Percentiles rank a stretch among this genome's conserved stretches.
These are phyloP conservation scores for Tuber aestivum DNA, from an alignment of 495 filamentous ascomycete species.

Conservation along the genomic window DNA sequence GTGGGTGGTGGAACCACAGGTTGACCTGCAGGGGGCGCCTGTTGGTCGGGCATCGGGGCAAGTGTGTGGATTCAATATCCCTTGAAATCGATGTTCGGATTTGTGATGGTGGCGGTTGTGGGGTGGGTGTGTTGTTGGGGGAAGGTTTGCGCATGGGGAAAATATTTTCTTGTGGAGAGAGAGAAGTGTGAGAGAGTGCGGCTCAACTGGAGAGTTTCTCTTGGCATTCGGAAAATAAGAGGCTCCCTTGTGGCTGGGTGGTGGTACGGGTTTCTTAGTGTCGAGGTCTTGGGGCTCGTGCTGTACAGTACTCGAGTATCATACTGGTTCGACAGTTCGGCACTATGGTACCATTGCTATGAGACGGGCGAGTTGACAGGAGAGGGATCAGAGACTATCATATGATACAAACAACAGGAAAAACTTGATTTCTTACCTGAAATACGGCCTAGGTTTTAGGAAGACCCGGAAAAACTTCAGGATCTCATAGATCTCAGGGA, in stretches of 20 bases:
- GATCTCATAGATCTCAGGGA: neutral
- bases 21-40: neutral
- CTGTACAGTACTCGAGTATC: too few relatives aligned
- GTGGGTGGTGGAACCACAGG: neutral
- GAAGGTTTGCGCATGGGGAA: neutral
- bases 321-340: too few relatives aligned
- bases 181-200: neutral
- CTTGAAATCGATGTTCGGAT: neutral
- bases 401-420: neutral
- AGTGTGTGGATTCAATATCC: neutral
- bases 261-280: neutral
- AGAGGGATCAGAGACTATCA: neutral
- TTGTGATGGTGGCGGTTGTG: neutral
- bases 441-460: neutral
- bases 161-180: slow-evolving; percentile 1
- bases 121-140: neutral
- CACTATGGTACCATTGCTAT: too few relatives aligned
- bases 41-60: neutral
- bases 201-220: neutral
- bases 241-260: neutral
- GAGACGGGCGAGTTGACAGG: neutral
- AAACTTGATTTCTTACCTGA: neutral
- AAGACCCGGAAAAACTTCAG: neutral
- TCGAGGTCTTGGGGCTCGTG: neutral
- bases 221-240: neutral